Evolutionary conservation across 2,329 filamentous ascomycete species (phyloP), one percentile per base, ranked within the genome.

Genomic region (Paracoccidioides brasiliensis): DNA sequence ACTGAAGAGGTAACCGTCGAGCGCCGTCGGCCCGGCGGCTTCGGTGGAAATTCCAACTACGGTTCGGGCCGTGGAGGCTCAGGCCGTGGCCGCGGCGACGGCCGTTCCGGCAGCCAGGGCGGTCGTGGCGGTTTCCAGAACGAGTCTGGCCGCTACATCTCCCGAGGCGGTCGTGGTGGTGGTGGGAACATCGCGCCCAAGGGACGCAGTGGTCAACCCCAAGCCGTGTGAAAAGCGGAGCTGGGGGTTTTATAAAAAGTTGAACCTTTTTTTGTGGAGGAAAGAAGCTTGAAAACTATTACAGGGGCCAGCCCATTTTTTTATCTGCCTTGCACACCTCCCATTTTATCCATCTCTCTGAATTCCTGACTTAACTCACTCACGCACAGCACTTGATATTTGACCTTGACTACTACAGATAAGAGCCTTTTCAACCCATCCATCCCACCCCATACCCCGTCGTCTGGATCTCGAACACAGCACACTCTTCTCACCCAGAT

Each of bases 1-100:
- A 86, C 83, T 63, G 86, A 95, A 71, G 84, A 82, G 65, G 85
- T 98, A 64, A 78, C 82, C 59, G 86, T 97, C 74, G 88, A 91
- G 69, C 90, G 93, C 60, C 88, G 89, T 62, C 88, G 89, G 72
- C 76, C 83, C 48, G 80, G 76, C 60, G 81, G 82, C 55, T 88
- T 84, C 61, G 86, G 86, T 56, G 81, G 81, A 67, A 85, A 83
- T 72, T 82, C 81, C 67, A 50, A 77, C 63, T 74, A 79, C 58
- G 76, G 76, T 62, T 70, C 80, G 59, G 78, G 77, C 61, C 81
- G 85, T 59, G 84, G 84, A 53, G 80, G 80, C 52, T 75, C 80
- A 62, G 77, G 78, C 61, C 81, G 85, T 64, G 83, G 84, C 58
- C 85, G 86, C 66, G 84, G 84, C 62, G 83, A 86, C 57, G 72